These are phyloP conservation scores for Monosporascus cannonballus DNA, from an alignment of 2,329 filamentous ascomycete species.

Conservation along the genomic window DNA sequence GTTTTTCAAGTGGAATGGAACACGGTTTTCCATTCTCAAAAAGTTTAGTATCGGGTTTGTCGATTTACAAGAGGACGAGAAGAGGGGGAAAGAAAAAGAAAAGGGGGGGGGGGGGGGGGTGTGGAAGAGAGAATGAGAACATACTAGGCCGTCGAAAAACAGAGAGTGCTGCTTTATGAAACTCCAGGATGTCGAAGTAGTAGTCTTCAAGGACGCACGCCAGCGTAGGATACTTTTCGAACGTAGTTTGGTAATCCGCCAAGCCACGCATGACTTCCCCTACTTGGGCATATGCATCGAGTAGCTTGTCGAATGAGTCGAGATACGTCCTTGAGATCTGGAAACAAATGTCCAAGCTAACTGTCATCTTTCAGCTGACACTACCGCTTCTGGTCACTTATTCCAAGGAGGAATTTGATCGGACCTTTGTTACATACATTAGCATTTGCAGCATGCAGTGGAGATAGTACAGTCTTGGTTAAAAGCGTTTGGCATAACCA, in stretches of 20 bases:
- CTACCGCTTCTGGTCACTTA: background rate
- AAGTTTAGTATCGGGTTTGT: background rate
- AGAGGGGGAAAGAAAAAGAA: background rate
- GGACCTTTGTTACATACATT: background rate
- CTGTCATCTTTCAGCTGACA: conserved; percentile 2
- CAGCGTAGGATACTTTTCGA: conserved; percentile 2
- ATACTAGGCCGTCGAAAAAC: background rate
- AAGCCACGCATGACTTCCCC: conserved; percentile 3
- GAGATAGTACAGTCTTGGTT: background rate
- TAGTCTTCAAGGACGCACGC: conserved; percentile 6
- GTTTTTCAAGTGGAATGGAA: conserved; percentile 7
- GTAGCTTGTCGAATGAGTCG: conserved; percentile 4
- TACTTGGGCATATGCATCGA: background rate
- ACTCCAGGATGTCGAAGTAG: conserved; percentile 3
- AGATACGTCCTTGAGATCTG: conserved; percentile 2
- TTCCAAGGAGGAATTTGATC: background rate
- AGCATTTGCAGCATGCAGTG: background rate
- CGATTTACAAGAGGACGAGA: too few species aligned
- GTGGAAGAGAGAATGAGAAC: background rate
- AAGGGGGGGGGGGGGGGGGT: background rate
- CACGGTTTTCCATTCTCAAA: background rate
- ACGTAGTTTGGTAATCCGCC: background rate
- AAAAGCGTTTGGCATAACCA: too few species aligned
- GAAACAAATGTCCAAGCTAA: conserved; percentile 1
- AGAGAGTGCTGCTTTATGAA: background rate